Percentiles rank a stretch among this genome's conserved stretches.
Conservation (phyloP, 345 rosid genomes). For the Hibiscus tridactylites region DNA sequence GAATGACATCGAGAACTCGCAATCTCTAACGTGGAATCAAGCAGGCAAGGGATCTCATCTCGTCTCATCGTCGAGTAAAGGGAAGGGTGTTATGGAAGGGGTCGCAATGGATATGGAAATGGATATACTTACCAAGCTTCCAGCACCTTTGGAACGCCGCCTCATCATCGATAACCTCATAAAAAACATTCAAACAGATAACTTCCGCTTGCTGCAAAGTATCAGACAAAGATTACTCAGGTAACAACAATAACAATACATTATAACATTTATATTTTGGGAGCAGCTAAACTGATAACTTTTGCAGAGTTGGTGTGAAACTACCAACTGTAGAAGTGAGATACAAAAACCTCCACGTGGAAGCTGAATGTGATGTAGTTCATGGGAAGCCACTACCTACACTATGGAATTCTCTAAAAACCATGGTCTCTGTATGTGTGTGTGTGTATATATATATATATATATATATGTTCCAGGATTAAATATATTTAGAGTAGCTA, state of each 20-base stretch:
- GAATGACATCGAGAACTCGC: background rate
- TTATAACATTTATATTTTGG: background rate
- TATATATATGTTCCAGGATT: background rate
- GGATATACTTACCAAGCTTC: constrained; percentile 47
- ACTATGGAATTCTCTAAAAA: constrained; percentile 56
- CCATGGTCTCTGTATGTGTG: constrained; percentile 22
- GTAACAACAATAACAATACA: constrained; percentile 17
- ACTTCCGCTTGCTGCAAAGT: constrained; percentile 42
- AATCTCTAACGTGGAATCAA: too few species aligned
- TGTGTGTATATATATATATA: background rate
- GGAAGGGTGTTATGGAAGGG: background rate
- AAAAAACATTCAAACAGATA: constrained; percentile 59
- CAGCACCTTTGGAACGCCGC: constrained; percentile 36
- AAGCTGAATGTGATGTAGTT: constrained; percentile 56
- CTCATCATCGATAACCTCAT: constrained; percentile 55
- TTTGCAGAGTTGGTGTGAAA: constrained; percentile 50
- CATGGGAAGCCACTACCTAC: constrained; percentile 76
- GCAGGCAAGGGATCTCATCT: too few species aligned
- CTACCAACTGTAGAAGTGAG: constrained; percentile 60
- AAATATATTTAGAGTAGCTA: background rate
- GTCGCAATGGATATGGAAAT: background rate
- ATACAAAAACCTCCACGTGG: constrained; percentile 43
- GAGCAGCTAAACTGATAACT: background rate
- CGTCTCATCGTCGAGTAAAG: background rate
- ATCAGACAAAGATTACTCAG: constrained; percentile 43